phyloP scores from a whole-genome alignment of 768 basidiomycete species.

The Gelatoporia subvermispora region DNA sequence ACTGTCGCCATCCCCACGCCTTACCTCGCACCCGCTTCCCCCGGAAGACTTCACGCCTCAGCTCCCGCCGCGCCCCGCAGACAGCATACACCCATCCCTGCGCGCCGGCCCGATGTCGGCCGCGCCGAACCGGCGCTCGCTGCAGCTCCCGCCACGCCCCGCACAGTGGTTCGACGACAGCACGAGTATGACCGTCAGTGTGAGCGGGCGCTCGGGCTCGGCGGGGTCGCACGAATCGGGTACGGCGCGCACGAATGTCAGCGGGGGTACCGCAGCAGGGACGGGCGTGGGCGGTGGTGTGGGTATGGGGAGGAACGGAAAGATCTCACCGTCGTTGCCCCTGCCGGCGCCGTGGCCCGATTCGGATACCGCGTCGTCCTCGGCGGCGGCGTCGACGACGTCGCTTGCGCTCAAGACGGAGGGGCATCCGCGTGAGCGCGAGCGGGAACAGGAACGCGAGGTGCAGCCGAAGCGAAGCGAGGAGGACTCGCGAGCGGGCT shows the following conservation, averaged over 20 bases:
- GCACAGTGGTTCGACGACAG: constrained; percentile 23
- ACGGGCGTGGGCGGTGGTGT: not conserved
- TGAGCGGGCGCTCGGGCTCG: constrained; percentile 1
- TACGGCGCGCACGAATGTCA: too few relatives aligned
- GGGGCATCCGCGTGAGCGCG: not conserved
- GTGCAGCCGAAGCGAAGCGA: not conserved
- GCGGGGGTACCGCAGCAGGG: not conserved
- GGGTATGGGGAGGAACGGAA: not conserved
- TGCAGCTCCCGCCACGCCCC: constrained; percentile 22
- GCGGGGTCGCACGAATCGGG: not conserved
- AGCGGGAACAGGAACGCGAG: not conserved
- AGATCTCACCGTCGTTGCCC: not conserved
- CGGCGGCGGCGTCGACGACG: constrained; percentile 1
- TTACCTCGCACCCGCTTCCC: constrained; percentile 21
- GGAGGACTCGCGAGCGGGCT: too few relatives aligned
- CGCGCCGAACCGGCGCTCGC: constrained; percentile 42
- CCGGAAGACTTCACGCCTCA: constrained; percentile 71
- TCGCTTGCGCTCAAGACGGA: constrained; percentile 5
- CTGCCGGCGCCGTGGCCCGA: constrained; percentile 1
- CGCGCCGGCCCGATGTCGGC: constrained; percentile 41
- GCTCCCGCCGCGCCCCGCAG: constrained; percentile 61
- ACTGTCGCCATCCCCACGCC: constrained; percentile 9
- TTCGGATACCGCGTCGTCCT: not conserved
- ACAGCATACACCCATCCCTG: constrained; percentile 76
- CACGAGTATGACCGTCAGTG: constrained; percentile 5